Evolutionary conservation across 2,329 filamentous ascomycete genomes (phyloP), one percentile per base, ranked within the genome.

Genomic region (Colletotrichum lini): DNA sequence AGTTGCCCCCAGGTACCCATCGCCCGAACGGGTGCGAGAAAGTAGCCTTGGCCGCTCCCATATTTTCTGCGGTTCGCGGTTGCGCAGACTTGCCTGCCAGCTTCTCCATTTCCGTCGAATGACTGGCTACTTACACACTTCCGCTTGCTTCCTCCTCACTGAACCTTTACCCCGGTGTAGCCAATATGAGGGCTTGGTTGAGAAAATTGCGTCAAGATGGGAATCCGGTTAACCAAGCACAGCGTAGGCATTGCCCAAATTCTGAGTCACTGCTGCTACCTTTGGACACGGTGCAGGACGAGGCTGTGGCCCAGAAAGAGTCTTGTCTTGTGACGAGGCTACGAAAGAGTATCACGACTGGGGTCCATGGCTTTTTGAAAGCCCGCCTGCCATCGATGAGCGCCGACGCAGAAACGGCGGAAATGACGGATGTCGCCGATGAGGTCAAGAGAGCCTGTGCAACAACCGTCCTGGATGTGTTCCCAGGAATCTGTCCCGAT

Each of bases 401-500:
- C 40, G 21, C n/a, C 35, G 23, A 15, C 30, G n/a, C 5, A 50
- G 30, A 13, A 23, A 78, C 58, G 60, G 59, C 18, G 26, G 63
- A 63, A 5, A 23, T 30, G 16, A 47, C 16, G 30, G 59, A 73
- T 18, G 38, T 30, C n/a, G 50, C 16, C 35, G 59, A 73, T 18
- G 38, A 68, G 2, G 47, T 62, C 54, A 68, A 74, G 49, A 30
- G 67, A 26, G 67, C 70, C 7, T 84, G 80, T 73, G 77, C 75
- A 40, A 72, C 77, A 18, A 66, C 73, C 4, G 75, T 84, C 16
- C 72, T 80, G 10, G 56, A 67, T 5, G 58, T 86, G 10, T 86
- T 88, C 68, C 84, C 85, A 0, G 82, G 87, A 50, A 84, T 88
- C 2, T 86, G 83, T 68, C 79, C 76, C 0, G 70, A 80, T 0